Percentiles rank a stretch among this genome's conserved stretches.
These are phyloP conservation scores for Elsinoe australis DNA, from an alignment of 2,329 filamentous ascomycete genomes.

Conservation along the genomic window DNA sequence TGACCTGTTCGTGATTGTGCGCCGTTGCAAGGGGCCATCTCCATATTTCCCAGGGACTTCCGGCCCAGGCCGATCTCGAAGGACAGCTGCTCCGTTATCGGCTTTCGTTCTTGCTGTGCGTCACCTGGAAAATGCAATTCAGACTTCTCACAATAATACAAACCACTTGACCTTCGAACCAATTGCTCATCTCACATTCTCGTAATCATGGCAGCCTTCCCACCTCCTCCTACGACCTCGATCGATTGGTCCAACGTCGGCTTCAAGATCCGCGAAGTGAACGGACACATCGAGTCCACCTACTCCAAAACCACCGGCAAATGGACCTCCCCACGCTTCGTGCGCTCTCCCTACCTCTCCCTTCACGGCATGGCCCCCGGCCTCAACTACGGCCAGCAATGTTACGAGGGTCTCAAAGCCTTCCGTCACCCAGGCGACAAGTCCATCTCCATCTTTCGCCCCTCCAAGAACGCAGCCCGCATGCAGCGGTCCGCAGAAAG, in stretches of 20 bases:
- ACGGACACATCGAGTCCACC: constrained; percentile 85
- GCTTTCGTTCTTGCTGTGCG: background rate
- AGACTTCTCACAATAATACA: background rate
- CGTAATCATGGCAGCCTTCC: constrained; percentile 48
- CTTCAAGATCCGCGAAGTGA: constrained; percentile 76
- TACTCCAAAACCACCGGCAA: constrained; percentile 65
- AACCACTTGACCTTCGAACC: background rate
- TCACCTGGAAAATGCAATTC: constrained; percentile 11
- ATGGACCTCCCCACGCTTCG: constrained; percentile 74
- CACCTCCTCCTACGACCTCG: constrained; percentile 67
- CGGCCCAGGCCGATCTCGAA: background rate
- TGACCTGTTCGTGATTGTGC: background rate
- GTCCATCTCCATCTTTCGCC: constrained; percentile 30
- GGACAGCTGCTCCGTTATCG: constrained; percentile 12
- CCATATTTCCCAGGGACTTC: background rate
- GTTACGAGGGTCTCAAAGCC: constrained; percentile 68
- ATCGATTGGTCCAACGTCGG: constrained; percentile 94
- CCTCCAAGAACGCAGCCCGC: constrained; percentile 27
- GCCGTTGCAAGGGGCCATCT: background rate
- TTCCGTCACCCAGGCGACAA: constrained; percentile 17
- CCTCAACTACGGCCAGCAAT: constrained; percentile 95
- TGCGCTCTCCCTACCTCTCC: constrained; percentile 73
- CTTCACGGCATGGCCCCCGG: constrained; percentile 93
- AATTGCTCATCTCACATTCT: background rate
- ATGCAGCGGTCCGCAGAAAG: constrained; percentile 25